Conservation (phyloP, 768 basidiomycete species). For the Mrakia frigida region DNA sequence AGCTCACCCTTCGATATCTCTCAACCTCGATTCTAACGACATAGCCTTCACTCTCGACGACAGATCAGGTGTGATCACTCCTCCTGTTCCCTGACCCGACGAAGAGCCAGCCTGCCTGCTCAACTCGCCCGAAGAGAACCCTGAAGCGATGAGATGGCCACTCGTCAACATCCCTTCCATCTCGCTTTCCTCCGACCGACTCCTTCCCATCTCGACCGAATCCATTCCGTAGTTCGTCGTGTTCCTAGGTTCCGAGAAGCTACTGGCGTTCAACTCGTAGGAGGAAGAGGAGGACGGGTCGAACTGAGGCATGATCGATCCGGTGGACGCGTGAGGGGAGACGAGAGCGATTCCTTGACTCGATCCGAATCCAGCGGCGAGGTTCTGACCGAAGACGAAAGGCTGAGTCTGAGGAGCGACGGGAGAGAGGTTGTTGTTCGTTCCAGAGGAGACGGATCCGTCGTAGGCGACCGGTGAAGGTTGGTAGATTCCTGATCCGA, state of each 20-base stretch:
- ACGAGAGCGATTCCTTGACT: background rate
- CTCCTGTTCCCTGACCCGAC: background rate
- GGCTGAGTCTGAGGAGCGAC: slow-evolving; percentile 12
- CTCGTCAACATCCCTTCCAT: slow-evolving; percentile 9
- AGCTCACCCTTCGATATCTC: slow-evolving; percentile 30
- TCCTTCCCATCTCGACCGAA: background rate
- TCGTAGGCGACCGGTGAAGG: background rate
- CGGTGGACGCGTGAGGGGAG: background rate
- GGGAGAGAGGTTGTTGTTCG: background rate
- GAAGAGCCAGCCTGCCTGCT: background rate
- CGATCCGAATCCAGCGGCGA: background rate
- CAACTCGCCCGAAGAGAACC: background rate
- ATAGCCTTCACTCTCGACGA: slow-evolving; percentile 30
- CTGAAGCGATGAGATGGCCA: background rate
- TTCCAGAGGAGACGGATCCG: background rate
- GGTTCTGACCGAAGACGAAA: slow-evolving; percentile 13
- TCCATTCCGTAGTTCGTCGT: background rate
- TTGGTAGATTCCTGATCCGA: slow-evolving; percentile 1
- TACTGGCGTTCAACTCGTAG: background rate
- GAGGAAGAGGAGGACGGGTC: background rate
- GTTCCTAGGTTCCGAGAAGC: background rate
- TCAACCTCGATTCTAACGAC: slow-evolving; percentile 24
- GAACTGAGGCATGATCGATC: slow-evolving; percentile 1
- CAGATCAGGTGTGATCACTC: slow-evolving; percentile 19
- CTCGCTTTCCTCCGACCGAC: slow-evolving; percentile 17